Conservation (phyloP, 2,329 filamentous ascomycete genomes). For the Neonectria ditissima region DNA sequence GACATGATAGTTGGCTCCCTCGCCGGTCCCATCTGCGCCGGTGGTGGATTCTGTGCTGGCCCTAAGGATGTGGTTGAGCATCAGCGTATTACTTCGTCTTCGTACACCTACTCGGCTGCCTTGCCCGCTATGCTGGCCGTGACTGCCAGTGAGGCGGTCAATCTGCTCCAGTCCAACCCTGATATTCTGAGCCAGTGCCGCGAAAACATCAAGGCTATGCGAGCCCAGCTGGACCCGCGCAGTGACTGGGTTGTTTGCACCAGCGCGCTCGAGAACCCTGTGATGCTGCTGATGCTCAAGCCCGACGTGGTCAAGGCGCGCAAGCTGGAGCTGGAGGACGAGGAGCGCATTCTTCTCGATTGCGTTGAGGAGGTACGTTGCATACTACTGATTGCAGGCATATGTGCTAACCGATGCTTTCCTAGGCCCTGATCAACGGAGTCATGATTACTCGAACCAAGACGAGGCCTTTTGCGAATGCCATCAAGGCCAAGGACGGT, state of each 20-base stretch:
- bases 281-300: slow-evolving; percentile 87
- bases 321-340: slow-evolving; percentile 77
- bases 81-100: slow-evolving; percentile 90
- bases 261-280: slow-evolving; percentile 85
- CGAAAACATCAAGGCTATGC: slow-evolving; percentile 89
- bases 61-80: slow-evolving; percentile 93
- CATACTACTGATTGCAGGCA: neutral
- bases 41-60: slow-evolving; percentile 95
- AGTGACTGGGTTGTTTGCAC: slow-evolving; percentile 93
- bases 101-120: slow-evolving; percentile 96
- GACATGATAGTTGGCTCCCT: slow-evolving; percentile 98
- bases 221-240: slow-evolving; percentile 87
- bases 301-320: slow-evolving; percentile 80
- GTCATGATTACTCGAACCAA: slow-evolving; percentile 92
- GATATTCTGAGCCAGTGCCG: slow-evolving; percentile 82
- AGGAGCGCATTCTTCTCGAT: slow-evolving; percentile 88
- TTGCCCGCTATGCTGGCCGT: slow-evolving; percentile 93
- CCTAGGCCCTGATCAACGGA: slow-evolving; percentile 83
- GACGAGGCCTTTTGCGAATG: slow-evolving; percentile 73
- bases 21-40: slow-evolving; percentile 88
- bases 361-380: slow-evolving; percentile 90
- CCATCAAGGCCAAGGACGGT: slow-evolving; percentile 75
- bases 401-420: slow-evolving; percentile 27
- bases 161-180: slow-evolving; percentile 86
- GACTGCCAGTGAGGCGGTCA: slow-evolving; percentile 92